Evolutionary conservation across 106 monocot species (phyloP), one percentile per base, ranked within the genome.

Genomic region (Ottelia alismoides): DNA sequence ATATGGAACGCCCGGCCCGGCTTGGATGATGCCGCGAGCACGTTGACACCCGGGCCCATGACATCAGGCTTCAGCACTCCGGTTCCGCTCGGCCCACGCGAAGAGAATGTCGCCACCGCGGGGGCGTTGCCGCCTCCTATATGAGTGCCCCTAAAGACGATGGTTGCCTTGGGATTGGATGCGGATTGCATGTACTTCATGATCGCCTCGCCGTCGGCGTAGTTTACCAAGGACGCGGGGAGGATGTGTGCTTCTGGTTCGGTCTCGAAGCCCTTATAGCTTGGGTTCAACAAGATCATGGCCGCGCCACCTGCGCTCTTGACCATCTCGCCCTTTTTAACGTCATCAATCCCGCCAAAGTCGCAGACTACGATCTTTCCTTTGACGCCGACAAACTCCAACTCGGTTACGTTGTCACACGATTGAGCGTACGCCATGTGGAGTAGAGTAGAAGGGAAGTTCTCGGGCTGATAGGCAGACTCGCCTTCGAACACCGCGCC

Each of bases 11-110:
- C 63, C 68, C 71, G n/a, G n/a, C n/a, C n/a, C n/a, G n/a, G n/a
- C n/a, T n/a, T n/a, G n/a, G n/a, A n/a, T n/a, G n/a, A 75, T 6
- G 84, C 78, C 0, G 74, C 71, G 4, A 83, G 20, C 21, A 83
- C 68, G 32, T 60, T 69, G 1, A 74, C 62, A 0, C 83, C 83
- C 0, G 83, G 77, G 0, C 70, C 77, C 4, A 32, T 35, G 26
- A 74, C 64, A 20, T 83, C 70, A 0, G 74, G 83, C 43, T 84
- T 78, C 11, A 84, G 31, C 27, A 78, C 65, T 19, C 56, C 56
- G 22, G 23, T 25, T 6, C 14, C 0, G 48, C 56, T 66, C 20
- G 66, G 56, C 0, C 66, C 66, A 25, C 66, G 10, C 2, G 66
- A 66, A 17, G 66, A 66, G 48, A 66, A 56, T 16, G 28, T 56